Percentiles rank a stretch among this genome's conserved stretches.
Conservation (phyloP, 2,329 filamentous ascomycete species). For the Cercospora canescens region DNA sequence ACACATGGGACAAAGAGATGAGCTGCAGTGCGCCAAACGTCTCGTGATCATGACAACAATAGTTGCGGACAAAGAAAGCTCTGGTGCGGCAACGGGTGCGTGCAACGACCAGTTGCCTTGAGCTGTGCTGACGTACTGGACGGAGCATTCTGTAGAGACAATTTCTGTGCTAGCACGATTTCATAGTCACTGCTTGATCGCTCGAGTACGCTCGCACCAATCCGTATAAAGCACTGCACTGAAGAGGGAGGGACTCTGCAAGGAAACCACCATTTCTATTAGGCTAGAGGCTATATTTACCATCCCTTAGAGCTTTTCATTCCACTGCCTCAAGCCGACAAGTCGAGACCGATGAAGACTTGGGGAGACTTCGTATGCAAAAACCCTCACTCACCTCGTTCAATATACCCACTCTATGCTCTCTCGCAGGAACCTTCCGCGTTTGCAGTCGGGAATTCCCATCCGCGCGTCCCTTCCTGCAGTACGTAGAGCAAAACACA, state of each 20-base stretch:
- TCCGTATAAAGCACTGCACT: no score
- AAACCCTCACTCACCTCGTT: background rate
- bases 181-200: background rate
- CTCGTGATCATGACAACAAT: background rate
- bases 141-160: background rate
- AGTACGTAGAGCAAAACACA: constrained; percentile 26
- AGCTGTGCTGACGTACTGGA: background rate
- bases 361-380: no score
- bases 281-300: no score
- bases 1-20: background rate
- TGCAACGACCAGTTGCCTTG: background rate
- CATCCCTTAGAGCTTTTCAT: no score
- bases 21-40: background rate
- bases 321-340: no score
- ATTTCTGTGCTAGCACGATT: background rate
- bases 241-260: no score
- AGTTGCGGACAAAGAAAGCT: background rate
- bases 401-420: constrained; percentile 7
- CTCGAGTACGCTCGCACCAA: background rate
- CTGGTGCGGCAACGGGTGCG: background rate
- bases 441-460: constrained; percentile 22
- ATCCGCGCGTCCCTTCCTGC: constrained; percentile 23
- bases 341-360: no score
- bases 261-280: no score
- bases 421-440: constrained; percentile 16